Evolutionary conservation across 2,329 filamentous ascomycete species (phyloP), one percentile per base, ranked within the genome.

Genomic region (Exophiala sp.): DNA sequence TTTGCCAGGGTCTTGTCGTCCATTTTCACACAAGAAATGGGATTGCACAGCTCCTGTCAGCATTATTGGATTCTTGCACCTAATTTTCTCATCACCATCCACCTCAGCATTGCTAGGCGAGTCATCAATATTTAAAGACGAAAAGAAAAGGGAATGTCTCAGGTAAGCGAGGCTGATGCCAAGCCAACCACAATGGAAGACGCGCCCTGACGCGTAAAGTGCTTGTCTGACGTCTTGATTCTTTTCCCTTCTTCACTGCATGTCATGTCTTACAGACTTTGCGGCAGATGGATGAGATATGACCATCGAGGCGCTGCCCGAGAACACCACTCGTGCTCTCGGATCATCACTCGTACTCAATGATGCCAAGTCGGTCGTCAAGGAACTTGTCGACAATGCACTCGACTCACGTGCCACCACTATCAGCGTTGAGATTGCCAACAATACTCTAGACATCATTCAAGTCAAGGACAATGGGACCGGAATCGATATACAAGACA

Each of bases 361-460:
- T 8, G 78, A 84, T 62, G 72, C 82, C 6, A 75, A 72, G 55
- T 80, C 80, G 2, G 74, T 82, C 8, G 77, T 84, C 51, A 86
- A 86, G 65, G 84, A 87, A 65, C 77, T 87, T 36, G 67, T 87
- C 36, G 84, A 87, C 57, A 87, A 87, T 65, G 76, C 83, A n/a
- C 72, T 87, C 9, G 84, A 87, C 69, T 83, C 83, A 4, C 72
- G 75, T 42, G 81, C 84, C 1, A 78, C 79, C 2, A 76, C 77
- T 1, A 71, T 87, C 35, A 72, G 75, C 8, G 68, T 87, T 34
- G 82, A 86, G 55, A 75, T 86, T 5, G 76, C 79, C 10, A 63
- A 70, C 43, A 84, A 86, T 60, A 78, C 80, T 0, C 66, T 87
- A 47, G 82, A 85, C 62, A 63, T 76, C n/a, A 79, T 87, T 29